Evolutionary conservation across 352 stramenopile species (phyloP).

Genomic region (Pythium brachiatum): DNA sequence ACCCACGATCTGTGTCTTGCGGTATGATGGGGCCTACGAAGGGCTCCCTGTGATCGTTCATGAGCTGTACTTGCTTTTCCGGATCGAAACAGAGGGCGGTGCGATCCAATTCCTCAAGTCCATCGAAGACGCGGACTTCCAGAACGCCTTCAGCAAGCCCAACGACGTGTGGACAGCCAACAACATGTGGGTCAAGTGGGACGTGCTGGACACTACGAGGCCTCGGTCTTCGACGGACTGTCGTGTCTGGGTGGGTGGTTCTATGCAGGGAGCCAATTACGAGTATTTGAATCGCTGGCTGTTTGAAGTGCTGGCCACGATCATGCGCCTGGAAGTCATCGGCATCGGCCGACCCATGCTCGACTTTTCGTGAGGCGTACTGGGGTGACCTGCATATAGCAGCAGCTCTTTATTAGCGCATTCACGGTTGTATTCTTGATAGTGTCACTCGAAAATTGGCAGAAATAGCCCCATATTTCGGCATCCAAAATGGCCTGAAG

Average conservation of each 20-base stretch:
- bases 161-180: not conserved
- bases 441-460: not conserved
- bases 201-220: not conserved
- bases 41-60: not conserved
- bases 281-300: not conserved
- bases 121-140: not conserved
- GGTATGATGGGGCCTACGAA: not conserved
- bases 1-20: not conserved
- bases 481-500: not conserved
- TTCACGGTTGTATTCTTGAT: too few species aligned
- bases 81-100: not conserved
- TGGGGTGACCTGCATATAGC: too few species aligned
- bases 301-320: not conserved
- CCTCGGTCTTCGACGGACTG: not conserved
- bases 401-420: too few species aligned
- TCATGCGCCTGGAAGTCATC: not conserved
- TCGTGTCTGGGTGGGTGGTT: not conserved
- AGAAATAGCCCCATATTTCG: not conserved
- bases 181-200: conserved; percentile 2
- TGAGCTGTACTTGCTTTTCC: not conserved
- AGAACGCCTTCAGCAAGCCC: not conserved
- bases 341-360: not conserved
- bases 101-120: not conserved
- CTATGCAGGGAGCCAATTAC: not conserved
- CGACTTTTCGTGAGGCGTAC: not conserved